phyloP scores from a whole-genome alignment of 1,284 basidiomycete species.

The Vanrija humicola region DNA sequence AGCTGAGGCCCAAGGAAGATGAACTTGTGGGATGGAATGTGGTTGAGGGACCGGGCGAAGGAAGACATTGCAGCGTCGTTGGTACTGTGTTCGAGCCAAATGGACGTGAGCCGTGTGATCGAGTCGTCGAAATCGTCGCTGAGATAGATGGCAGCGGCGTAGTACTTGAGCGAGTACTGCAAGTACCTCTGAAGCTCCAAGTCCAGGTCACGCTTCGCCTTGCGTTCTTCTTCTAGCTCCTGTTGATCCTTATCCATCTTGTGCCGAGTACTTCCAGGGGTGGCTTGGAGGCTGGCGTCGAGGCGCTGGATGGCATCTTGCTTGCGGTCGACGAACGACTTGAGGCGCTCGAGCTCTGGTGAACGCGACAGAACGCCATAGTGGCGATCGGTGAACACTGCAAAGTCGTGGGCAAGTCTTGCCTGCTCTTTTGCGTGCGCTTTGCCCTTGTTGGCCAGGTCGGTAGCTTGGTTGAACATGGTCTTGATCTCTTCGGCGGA shows the following conservation, averaged over 20 bases:
- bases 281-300: constrained; percentile 19
- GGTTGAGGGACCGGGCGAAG: constrained; percentile 47
- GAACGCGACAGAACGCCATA: constrained; percentile 67
- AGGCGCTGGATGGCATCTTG: constrained; percentile 36
- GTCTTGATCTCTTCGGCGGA: constrained; percentile 70
- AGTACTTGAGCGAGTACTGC: constrained; percentile 73
- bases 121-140: constrained; percentile 73
- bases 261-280: constrained; percentile 45
- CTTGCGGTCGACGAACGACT: constrained; percentile 70
- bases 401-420: constrained; percentile 75
- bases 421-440: constrained; percentile 51
- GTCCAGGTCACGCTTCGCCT: constrained; percentile 59
- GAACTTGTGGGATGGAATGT: constrained; percentile 83
- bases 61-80: constrained; percentile 56
- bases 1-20: constrained; percentile 88
- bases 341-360: constrained; percentile 67
- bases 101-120: constrained; percentile 74
- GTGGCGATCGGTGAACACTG: constrained; percentile 82
- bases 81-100: constrained; percentile 70
- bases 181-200: constrained; percentile 64
- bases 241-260: constrained; percentile 34
- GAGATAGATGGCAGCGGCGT: constrained; percentile 65
- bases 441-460: constrained; percentile 7
- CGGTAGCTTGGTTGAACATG: constrained; percentile 57
- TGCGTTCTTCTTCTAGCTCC: constrained; percentile 56